These are phyloP conservation scores for Ceratobasidium sp. DNA, from an alignment of 1,284 basidiomycete species.

Conservation along the genomic window DNA sequence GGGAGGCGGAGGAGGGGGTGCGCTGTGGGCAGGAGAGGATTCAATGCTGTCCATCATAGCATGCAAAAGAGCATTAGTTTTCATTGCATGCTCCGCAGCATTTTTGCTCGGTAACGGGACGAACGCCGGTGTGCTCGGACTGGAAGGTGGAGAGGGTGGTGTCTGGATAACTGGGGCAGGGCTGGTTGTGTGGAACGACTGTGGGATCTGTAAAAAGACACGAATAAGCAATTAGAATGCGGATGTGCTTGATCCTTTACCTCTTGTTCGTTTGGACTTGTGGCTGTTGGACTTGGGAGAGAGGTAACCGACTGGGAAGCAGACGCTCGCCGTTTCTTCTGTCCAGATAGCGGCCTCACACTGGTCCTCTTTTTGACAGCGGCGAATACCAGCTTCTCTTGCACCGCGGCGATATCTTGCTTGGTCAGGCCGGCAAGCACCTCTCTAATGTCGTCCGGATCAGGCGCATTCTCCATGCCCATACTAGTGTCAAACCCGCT, in stretches of 20 bases:
- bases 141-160: constrained; percentile 8
- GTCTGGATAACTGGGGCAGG: neutral
- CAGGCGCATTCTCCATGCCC: constrained; percentile 22
- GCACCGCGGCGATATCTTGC: constrained; percentile 70
- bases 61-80: constrained; percentile 69
- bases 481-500: constrained; percentile 16
- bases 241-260: neutral
- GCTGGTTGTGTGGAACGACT: neutral
- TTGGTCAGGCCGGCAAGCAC: constrained; percentile 71
- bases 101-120: constrained; percentile 18
- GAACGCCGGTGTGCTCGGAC: neutral
- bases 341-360: constrained; percentile 27
- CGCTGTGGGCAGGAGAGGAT: constrained; percentile 14
- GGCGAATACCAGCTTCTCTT: constrained; percentile 71
- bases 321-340: constrained; percentile 20
- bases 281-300: constrained; percentile 3
- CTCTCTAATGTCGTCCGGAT: constrained; percentile 52
- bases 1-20: constrained; percentile 19
- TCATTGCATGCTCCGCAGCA: constrained; percentile 58
- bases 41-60: constrained; percentile 73
- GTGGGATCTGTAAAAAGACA: neutral
- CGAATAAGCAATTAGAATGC: neutral
- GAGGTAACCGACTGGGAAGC: constrained; percentile 32
- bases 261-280: constrained; percentile 31
- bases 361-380: constrained; percentile 62